Conservation (phyloP, 2,329 filamentous ascomycete species). For the Monilinia fructicola region DNA sequence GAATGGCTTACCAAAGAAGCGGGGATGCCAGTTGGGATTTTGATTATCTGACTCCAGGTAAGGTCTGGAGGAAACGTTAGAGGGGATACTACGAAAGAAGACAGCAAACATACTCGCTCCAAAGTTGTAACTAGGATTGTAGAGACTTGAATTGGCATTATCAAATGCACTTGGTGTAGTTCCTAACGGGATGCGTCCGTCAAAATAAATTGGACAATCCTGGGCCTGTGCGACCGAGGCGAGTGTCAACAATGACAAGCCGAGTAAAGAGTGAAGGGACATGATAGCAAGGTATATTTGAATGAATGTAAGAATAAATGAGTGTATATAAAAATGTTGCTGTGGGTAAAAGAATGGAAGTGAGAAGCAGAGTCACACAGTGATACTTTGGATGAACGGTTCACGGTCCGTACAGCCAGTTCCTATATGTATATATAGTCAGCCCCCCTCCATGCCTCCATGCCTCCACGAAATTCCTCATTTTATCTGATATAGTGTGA, state of each 20-base stretch:
- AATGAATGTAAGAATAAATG: conserved; percentile 11
- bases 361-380: conserved; percentile 4
- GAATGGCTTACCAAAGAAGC: conserved; percentile 42
- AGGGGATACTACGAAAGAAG: background rate
- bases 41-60: conserved; percentile 51
- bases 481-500: conserved; percentile 2
- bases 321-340: background rate
- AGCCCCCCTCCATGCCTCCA: no score
- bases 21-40: conserved; percentile 45
- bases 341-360: conserved; percentile 11
- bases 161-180: conserved; percentile 47
- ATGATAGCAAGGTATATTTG: conserved; percentile 19
- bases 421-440: conserved; percentile 13
- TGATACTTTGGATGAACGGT: conserved; percentile 21
- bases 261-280: conserved; percentile 20
- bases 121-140: conserved; percentile 53
- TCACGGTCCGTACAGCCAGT: background rate
- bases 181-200: conserved; percentile 47
- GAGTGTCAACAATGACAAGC: conserved; percentile 26
- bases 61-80: conserved; percentile 42
- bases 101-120: conserved; percentile 44
- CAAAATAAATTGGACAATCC: conserved; percentile 46
- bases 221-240: conserved; percentile 35
- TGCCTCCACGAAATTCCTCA: background rate
- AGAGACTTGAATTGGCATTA: conserved; percentile 44